phyloP scores from a whole-genome alignment of 345 rosid species.

The Moricandia arvensis region DNA sequence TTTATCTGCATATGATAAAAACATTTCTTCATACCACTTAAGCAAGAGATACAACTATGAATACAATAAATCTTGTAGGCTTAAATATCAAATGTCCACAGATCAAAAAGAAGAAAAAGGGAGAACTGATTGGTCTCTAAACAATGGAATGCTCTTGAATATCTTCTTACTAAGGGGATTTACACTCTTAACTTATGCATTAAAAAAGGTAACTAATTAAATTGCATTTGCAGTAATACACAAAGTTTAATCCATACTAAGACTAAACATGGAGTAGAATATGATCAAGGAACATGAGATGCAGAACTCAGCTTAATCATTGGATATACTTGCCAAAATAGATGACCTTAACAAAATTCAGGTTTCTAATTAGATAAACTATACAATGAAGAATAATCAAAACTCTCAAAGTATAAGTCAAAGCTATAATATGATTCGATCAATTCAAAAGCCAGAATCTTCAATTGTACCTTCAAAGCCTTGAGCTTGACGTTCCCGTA shows the following conservation, averaged over 20 bases:
- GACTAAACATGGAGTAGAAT: not conserved
- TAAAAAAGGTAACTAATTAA: no score
- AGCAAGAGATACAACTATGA: not conserved
- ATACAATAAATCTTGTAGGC: not conserved
- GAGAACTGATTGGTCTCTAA: not conserved
- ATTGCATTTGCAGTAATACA: not conserved
- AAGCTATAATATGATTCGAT: not conserved
- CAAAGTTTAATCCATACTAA: not conserved
- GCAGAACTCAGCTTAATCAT: not conserved
- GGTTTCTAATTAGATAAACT: not conserved
- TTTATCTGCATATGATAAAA: slow-evolving; percentile 24
- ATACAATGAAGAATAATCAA: not conserved
- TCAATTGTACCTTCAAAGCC: slow-evolving; percentile 49
- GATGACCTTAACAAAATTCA: not conserved
- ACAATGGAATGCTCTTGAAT: not conserved
- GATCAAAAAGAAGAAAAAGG: not conserved
- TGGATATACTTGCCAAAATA: not conserved
- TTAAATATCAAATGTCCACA: not conserved
- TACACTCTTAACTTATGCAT: no score
- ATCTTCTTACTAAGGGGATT: no score
- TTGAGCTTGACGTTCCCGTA: slow-evolving; percentile 73
- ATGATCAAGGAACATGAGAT: slow-evolving; percentile 1
- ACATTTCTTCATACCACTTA: not conserved
- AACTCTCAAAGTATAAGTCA: not conserved
- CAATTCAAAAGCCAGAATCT: not conserved